Evolutionary conservation across 2,329 filamentous ascomycete genomes (phyloP), one percentile per base, ranked within the genome.

Genomic region (Fusarium musae): DNA sequence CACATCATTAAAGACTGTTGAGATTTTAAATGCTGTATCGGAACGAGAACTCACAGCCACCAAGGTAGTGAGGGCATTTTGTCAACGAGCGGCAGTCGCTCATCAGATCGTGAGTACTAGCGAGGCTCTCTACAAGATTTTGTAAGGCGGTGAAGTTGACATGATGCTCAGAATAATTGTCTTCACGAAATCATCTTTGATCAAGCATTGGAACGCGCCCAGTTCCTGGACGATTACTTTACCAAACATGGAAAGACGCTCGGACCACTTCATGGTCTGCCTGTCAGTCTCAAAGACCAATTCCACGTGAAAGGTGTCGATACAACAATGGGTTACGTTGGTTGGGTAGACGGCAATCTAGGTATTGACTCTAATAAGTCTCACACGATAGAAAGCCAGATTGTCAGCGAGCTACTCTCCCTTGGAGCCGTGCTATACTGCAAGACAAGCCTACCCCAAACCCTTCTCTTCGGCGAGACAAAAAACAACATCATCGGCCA

Each of bases 291-390:
- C 8, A 92, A 91, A 78, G 90, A 91, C 63, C 88, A 89, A 21
- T 91, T 91, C 76, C 86, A 91, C 34, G 83, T 92, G 44, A 86
- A 86, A 62, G 89, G 87, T 2, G 77, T 86, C 4, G 75, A 88
- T 62, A 89, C 83, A 1, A 80, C 81, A 0, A 84, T 84, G 79
- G 83, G 81, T 0, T 80, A 82, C 6, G 74, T 82, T 1, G 80
- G 76, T 0, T 81, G 80, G 75, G 80, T 73, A 11, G 58, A 37
- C 0, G 49, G 58, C 1, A 75, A 76, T 17, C n/a, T 75, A 0
- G 74, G 73, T 1, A 36, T 75, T 0, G 39, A 66, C 1, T 30
- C 52, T 11, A 36, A 44, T 0, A 12, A 72, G 1, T 9, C 39
- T 4, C 71, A 75, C 26, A 19, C 54, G 9, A n/a, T 63, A 2